Conservation (phyloP, 352 stramenopile genomes). For the Phytophthora citrophthora region DNA sequence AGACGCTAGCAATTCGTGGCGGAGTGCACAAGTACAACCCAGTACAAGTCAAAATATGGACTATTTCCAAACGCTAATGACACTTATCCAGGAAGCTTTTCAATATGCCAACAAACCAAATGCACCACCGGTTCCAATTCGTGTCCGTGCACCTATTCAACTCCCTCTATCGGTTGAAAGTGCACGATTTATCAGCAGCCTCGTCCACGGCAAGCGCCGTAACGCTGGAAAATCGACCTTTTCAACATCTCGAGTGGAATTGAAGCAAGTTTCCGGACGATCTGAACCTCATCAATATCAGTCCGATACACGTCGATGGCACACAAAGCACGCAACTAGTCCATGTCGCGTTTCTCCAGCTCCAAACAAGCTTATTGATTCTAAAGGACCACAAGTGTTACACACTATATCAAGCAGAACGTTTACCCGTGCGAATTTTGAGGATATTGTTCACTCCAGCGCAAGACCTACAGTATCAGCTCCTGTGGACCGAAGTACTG, state of each 20-base stretch:
- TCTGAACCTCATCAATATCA: too few relatives aligned
- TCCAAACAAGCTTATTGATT: too few relatives aligned
- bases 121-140: slow-evolving; percentile 10
- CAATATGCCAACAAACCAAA: slow-evolving; percentile 1
- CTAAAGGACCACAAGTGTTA: too few relatives aligned
- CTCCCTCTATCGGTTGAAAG: slow-evolving; percentile 21
- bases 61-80: background rate
- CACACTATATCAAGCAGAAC: too few relatives aligned
- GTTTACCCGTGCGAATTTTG: too few relatives aligned
- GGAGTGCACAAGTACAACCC: background rate
- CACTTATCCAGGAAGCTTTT: slow-evolving; percentile 11
- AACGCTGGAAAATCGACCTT: slow-evolving; percentile 5
- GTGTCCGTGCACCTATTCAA: slow-evolving; percentile 14
- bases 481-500: background rate
- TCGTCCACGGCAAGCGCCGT: slow-evolving; percentile 8
- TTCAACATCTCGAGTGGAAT: too few relatives aligned
- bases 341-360: too few relatives aligned
- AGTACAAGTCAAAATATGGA: background rate
- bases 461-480: too few relatives aligned
- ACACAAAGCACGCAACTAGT: too few relatives aligned
- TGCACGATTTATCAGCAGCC: slow-evolving; percentile 5
- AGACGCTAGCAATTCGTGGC: background rate
- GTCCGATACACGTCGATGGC: too few relatives aligned
- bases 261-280: too few relatives aligned
- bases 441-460: too few relatives aligned